phyloP scores from a whole-genome alignment of 2,329 filamentous ascomycete genomes.

The Aciculosporium take region DNA sequence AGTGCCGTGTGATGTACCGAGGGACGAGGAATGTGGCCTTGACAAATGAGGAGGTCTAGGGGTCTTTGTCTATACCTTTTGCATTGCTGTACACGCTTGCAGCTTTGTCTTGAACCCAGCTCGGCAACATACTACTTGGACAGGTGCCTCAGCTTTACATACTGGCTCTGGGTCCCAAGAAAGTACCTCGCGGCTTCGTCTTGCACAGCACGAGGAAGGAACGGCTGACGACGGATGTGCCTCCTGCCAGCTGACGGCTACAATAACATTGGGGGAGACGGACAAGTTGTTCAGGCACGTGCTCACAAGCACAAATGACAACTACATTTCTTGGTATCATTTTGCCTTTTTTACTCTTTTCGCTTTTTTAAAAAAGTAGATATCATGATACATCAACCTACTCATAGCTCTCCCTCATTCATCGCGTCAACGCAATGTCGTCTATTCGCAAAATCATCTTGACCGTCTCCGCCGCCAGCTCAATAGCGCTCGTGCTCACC shows the following conservation, averaged over 20 bases:
- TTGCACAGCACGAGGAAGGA: neutral
- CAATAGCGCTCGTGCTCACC: conserved; percentile 93
- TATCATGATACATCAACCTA: conserved; percentile 25
- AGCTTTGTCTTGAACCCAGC: no score
- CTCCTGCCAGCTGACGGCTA: neutral
- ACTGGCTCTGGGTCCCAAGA: no score
- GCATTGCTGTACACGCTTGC: no score
- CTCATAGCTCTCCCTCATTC: conserved; percentile 11
- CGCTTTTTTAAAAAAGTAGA: conserved; percentile 11
- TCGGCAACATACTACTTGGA: no score
- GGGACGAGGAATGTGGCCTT: neutral
- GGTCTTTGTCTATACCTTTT: no score
- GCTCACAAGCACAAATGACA: neutral
- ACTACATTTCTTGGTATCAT: conserved; percentile 5
- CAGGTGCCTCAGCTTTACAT: no score
- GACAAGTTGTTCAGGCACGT: no score
- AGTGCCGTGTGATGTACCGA: neutral
- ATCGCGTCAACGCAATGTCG: conserved; percentile 50
- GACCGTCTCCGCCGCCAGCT: conserved; percentile 93
- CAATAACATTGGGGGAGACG: no score
- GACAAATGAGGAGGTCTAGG: no score
- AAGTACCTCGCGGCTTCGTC: neutral
- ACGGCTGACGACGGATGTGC: neutral
- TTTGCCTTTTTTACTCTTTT: conserved; percentile 7
- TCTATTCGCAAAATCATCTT: conserved; percentile 75